Evolutionary conservation across 768 basidiomycete species (phyloP).

Genomic region (Steccherinum ochraceum): DNA sequence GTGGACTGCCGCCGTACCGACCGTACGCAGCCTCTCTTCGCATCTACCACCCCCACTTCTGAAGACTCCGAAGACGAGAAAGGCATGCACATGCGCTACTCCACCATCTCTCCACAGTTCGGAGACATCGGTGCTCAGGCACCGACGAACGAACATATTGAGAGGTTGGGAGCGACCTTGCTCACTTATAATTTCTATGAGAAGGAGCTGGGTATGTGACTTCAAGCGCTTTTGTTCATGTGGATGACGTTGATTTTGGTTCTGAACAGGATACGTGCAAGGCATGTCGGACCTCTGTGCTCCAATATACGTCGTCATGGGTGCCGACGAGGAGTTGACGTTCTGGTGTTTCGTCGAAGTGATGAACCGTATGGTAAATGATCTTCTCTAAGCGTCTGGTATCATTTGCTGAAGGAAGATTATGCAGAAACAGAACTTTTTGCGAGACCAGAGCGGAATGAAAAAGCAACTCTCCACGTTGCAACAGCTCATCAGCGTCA

Average conservation of each 20-base stretch:
- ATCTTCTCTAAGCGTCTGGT: not conserved
- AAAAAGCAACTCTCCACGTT: slow-evolving; percentile 85
- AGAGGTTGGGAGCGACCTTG: slow-evolving; percentile 78
- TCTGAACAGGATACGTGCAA: slow-evolving; percentile 79
- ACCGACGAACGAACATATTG: slow-evolving; percentile 87
- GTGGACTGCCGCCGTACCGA: slow-evolving; percentile 98
- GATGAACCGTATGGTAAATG: slow-evolving; percentile 89
- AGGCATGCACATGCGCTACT: slow-evolving; percentile 46
- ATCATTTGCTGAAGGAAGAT: not conserved
- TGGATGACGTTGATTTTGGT: not conserved
- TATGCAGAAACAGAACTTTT: slow-evolving; percentile 84
- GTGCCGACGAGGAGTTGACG: slow-evolving; percentile 80
- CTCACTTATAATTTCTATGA: slow-evolving; percentile 91
- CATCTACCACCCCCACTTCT: slow-evolving; percentile 25
- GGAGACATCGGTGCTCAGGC: slow-evolving; percentile 81
- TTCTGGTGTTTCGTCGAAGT: slow-evolving; percentile 96
- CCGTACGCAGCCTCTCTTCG: slow-evolving; percentile 86
- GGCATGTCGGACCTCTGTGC: slow-evolving; percentile 97
- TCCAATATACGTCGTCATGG: slow-evolving; percentile 89
- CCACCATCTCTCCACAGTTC: slow-evolving; percentile 69
- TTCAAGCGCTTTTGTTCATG: too few relatives aligned
- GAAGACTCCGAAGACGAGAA: slow-evolving; percentile 56
- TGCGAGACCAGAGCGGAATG: slow-evolving; percentile 97
- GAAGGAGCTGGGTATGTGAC: slow-evolving; percentile 70
- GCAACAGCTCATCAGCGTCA: slow-evolving; percentile 84